Conservation (phyloP, 1,284 basidiomycete genomes). For the Leccinum griseonigrum region DNA sequence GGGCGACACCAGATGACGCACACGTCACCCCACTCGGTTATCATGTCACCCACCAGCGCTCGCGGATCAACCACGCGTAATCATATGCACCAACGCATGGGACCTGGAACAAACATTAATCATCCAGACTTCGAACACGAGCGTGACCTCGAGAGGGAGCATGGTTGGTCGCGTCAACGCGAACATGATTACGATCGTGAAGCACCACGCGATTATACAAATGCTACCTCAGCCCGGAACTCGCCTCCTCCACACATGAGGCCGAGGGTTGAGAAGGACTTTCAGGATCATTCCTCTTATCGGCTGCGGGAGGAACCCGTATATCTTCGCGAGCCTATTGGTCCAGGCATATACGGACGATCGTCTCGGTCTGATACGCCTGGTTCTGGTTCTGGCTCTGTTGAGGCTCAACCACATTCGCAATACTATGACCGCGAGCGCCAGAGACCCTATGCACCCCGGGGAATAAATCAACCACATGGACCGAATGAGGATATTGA, state of each 20-base stretch:
- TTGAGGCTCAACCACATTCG: slow-evolving; percentile 43
- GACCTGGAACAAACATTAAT: slow-evolving; percentile 57
- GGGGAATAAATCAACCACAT: slow-evolving; percentile 34
- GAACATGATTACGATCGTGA: slow-evolving; percentile 48
- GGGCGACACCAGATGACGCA: slow-evolving; percentile 37
- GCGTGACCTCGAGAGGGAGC: slow-evolving; percentile 41
- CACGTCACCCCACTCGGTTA: slow-evolving; percentile 36
- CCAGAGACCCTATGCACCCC: slow-evolving; percentile 46
- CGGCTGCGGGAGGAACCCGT: slow-evolving; percentile 44
- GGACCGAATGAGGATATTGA: slow-evolving; percentile 44
- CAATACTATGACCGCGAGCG: slow-evolving; percentile 47
- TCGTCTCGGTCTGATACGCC: slow-evolving; percentile 56
- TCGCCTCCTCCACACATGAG: slow-evolving; percentile 44
- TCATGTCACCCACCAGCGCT: slow-evolving; percentile 31
- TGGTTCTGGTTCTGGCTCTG: slow-evolving; percentile 45
- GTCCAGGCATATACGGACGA: slow-evolving; percentile 32
- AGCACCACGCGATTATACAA: slow-evolving; percentile 30
- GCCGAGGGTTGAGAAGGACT: slow-evolving; percentile 37
- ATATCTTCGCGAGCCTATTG: slow-evolving; percentile 43
- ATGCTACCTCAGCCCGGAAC: slow-evolving; percentile 21
- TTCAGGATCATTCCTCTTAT: slow-evolving; percentile 36
- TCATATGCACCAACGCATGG: slow-evolving; percentile 59
- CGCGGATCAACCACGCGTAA: slow-evolving; percentile 41
- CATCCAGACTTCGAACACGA: slow-evolving; percentile 44
- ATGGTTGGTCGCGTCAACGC: slow-evolving; percentile 46